Evolutionary conservation across 805 yeast species (phyloP), one percentile per base, ranked within the genome.

Genomic region (Metschnikowia cerradonensis): DNA sequence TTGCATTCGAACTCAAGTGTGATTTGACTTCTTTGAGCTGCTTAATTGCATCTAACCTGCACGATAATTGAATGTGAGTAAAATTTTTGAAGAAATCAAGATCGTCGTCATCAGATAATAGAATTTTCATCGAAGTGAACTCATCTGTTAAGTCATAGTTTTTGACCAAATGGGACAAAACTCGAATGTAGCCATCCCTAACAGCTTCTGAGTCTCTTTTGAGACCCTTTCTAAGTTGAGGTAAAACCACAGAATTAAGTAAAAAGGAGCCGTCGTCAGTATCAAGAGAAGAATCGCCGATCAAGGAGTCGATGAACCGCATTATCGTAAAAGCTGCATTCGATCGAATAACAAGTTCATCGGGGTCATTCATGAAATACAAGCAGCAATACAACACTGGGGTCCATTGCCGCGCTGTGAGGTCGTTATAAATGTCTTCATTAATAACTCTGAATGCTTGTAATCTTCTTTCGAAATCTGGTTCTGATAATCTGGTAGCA

Each of bases 11-110:
- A 0, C 79, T 66, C 6, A 91, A 66, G 6, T 71, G 56, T 19
- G 65, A 51, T 5, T 81, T 78, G 40, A 76, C 60, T 23, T 23
- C 26, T 17, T 35, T 23, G 30, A 91, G 67, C 52, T 87, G 77
- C 60, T 82, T 78, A 20, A 92, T 76, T 0, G 98, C 96, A 60
- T 90, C 78, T 65, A 87, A 90, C 59, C 97, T 85, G 69, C 96
- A 81, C 61, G 86, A 90, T 8, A 86, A 60, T 70, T 92, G 99
- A 35, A 92, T 83, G 65, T 92, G 97, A 52, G 77, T 78, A 44
- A 94, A 76, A 59, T 90, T 90, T 40, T 70, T 64, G 67, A 89
- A 89, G 62, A 89, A 87, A 66, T 89, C 84, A 3, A 90, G 86
- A 59, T 90, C 97, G 35, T 84, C 92, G 59, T 90, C 95, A 39